Conservation (phyloP, 2,329 filamentous ascomycete species). For the Claviceps sp. region DNA sequence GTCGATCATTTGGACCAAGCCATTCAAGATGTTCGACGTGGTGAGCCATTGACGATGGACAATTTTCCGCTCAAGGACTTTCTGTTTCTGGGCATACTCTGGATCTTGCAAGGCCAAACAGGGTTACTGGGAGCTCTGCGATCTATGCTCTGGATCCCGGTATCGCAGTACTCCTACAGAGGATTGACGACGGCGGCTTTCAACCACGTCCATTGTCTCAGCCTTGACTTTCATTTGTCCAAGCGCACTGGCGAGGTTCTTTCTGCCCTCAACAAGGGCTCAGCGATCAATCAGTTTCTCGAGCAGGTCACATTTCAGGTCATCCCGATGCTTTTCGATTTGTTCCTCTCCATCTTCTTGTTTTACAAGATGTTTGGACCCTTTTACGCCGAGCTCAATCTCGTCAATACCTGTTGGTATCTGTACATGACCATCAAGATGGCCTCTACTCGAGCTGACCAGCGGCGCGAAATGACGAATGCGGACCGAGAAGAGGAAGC, state of each 20-base stretch:
- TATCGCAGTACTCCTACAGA: conserved; percentile 92
- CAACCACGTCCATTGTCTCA: conserved; percentile 91
- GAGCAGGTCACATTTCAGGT: conserved; percentile 96
- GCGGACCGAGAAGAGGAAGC: conserved; percentile 90
- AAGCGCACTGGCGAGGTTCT: conserved; percentile 95
- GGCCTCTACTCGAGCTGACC: conserved; percentile 83
- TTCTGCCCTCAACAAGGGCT: conserved; percentile 90
- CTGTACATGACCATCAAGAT: conserved; percentile 93
- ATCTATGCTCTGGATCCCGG: conserved; percentile 85
- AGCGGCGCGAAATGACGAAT: conserved; percentile 88
- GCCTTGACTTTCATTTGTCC: conserved; percentile 88
- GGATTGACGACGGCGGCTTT: conserved; percentile 90
- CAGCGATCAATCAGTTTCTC: conserved; percentile 89
- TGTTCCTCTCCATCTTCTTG: conserved; percentile 64
- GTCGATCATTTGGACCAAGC: conserved; percentile 54
- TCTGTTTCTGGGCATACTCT: conserved; percentile 44
- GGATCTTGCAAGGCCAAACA: conserved; percentile 80
- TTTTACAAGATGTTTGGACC: conserved; percentile 53
- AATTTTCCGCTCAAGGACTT: conserved; percentile 24
- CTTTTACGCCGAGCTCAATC: conserved; percentile 80
- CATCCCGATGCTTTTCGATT: conserved; percentile 84
- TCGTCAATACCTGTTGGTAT: conserved; percentile 89
- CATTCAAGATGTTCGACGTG: conserved; percentile 33
- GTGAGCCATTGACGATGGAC: conserved; percentile 19
- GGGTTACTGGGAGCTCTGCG: conserved; percentile 74